Evolutionary conservation across 306 rosid species (phyloP), one percentile per base, ranked within the genome.

Genomic region (Castanea crenata): DNA sequence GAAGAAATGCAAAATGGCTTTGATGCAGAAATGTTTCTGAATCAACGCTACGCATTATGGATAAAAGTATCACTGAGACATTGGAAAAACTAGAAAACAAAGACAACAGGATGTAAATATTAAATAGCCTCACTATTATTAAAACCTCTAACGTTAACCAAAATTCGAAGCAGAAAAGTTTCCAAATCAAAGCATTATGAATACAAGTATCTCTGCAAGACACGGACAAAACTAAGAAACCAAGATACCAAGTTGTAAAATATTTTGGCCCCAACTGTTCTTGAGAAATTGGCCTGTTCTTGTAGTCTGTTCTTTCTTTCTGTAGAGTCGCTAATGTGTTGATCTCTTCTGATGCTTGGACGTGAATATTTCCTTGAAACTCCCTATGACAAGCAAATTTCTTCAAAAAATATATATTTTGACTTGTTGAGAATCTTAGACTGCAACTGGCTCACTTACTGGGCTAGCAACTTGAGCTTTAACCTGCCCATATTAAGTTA

Each of bases 381-480:
- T 85, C 88, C 93, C 92, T 84, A 87, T 73, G 81, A 87, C 87
- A 91, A 88, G 88, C 79, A 85, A 92, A 87, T 82, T 82, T 86
- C 93, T 85, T 85, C 90, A 89, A 89, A 57, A 86, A 88, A 58
- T 73, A 80, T 81, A 81, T 83, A 76, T 57, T 64, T 75, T 32
- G 79, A 84, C 80, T 81, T 79, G 63, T 73, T 41, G 86, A 85
- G 83, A 84, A 85, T 92, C 85, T 87, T 88, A 94, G 74, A 90
- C 93, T 83, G 97, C 87, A 55, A 95, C 92, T 82, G 93, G 92
- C 84, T 92, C 92, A 86, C 91, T 89, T 80, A 92, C 90, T 78
- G 89, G 82, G 82, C 74, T 89, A 76, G 93, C 84, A 76, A 86
- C 87, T 72, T 87, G 85, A 55, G 78, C 89, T 84, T 83, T 86